Conservation (phyloP, 192 early-diverging fungal genomes). For the Gonapodya sp. region DNA sequence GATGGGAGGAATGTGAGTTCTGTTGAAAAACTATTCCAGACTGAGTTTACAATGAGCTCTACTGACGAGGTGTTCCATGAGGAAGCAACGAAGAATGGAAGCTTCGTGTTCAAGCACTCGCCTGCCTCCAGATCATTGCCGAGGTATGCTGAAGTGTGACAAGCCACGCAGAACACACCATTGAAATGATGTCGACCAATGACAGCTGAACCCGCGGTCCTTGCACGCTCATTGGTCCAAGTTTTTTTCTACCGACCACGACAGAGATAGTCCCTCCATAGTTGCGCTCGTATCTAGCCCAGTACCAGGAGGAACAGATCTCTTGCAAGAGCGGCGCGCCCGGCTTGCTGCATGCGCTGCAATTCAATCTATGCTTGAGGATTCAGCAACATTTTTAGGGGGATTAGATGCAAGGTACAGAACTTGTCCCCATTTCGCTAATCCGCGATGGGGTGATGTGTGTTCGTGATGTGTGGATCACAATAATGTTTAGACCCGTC, state of each 20-base stretch:
- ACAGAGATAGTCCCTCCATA: not conserved
- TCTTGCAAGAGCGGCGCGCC: not conserved
- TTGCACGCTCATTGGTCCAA: not conserved
- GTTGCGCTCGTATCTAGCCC: not conserved
- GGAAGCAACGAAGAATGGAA: not conserved
- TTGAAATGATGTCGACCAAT: too few relatives aligned
- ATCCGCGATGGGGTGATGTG: not conserved
- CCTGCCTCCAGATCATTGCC: not conserved
- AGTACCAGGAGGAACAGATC: not conserved
- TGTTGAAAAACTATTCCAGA: not conserved
- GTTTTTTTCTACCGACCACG: not conserved
- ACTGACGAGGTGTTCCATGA: not conserved
- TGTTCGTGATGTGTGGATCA: not conserved
- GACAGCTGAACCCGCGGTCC: not conserved
- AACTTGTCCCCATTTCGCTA: not conserved
- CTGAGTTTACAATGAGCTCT: not conserved
- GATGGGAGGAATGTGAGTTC: too few relatives aligned
- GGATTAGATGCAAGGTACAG: not conserved
- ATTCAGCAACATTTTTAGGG: not conserved
- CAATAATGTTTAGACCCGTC: not conserved
- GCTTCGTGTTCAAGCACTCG: not conserved
- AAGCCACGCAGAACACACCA: too few relatives aligned
- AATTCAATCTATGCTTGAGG: not conserved
- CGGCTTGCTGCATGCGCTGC: not conserved
- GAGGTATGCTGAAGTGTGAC: not conserved